These are phyloP conservation scores for Paraphaeosphaeria sporulosa DNA, from an alignment of 2,329 filamentous ascomycete species.

Conservation along the genomic window DNA sequence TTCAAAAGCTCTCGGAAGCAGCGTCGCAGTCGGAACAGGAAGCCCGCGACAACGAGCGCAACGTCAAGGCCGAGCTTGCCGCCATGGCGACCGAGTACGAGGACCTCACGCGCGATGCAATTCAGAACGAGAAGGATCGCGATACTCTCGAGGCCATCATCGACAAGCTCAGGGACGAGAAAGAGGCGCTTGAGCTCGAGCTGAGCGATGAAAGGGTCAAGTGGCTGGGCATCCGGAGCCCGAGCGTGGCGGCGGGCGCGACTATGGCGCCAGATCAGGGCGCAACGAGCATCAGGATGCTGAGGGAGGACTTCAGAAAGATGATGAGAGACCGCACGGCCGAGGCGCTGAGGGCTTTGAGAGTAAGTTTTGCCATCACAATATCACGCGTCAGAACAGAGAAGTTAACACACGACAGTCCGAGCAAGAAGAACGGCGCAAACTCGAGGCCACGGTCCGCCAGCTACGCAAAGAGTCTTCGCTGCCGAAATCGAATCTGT, in stretches of 20 bases:
- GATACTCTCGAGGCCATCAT: constrained; percentile 69
- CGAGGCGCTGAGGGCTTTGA: constrained; percentile 70
- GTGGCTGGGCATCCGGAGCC: constrained; percentile 68
- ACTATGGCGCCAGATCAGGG: constrained; percentile 51
- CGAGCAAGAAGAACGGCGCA: constrained; percentile 75
- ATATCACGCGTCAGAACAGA: too few relatives aligned
- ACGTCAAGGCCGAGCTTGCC: constrained; percentile 69
- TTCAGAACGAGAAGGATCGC: constrained; percentile 75
- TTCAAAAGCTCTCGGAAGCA: constrained; percentile 49
- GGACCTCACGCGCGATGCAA: constrained; percentile 71
- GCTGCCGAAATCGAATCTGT: constrained; percentile 28
- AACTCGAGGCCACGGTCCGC: constrained; percentile 70
- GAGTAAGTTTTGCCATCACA: constrained; percentile 58
- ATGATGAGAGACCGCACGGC: constrained; percentile 78
- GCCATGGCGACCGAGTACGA: constrained; percentile 76
- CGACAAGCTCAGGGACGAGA: constrained; percentile 69
- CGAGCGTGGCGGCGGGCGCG: constrained; percentile 49
- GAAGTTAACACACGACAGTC: constrained; percentile 56
- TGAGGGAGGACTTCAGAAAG: constrained; percentile 80
- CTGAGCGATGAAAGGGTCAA: constrained; percentile 72
- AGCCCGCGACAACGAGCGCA: constrained; percentile 48
- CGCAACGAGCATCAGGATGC: constrained; percentile 71
- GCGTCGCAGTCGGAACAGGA: constrained; percentile 47
- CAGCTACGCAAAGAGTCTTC: constrained; percentile 55
- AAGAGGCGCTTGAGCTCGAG: constrained; percentile 69